Base-by-base conservation (phyloP, 352 stramenopile species). In the Aphanomyces cochlioides region DNA sequence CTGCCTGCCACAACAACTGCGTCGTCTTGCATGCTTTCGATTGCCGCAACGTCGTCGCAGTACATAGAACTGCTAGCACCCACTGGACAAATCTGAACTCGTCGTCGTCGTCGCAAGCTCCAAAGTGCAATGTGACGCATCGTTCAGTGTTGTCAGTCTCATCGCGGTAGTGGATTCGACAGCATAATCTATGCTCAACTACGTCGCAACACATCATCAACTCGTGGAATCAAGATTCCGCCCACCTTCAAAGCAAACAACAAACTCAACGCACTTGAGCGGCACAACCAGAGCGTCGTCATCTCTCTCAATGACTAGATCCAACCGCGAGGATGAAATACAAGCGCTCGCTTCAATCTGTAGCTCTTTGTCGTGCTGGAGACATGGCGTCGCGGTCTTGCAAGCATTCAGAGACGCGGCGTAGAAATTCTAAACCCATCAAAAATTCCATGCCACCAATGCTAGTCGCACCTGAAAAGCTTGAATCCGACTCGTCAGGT, bases 11-110 rank as follows among this genome's bases (percentile, higher is more conserved):
- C n/a, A 58, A 34, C 8, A 58, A 34, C 13, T 19, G 50, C 28
- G 50, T 58, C 8, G 50, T 38, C n/a, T 58, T 58, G 50, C 37
- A n/a, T 19, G 28, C n/a, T 10, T 21, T 34, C 2, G 8, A n/a
- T 58, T 58, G 50, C 28, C 50, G 50, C 50, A 58, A 19, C 13
- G 50, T 34, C 13, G 50, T 58, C n/a, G 50, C 50, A 12, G 50
- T 58, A 19, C 50, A 58, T 3, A 58, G 8, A 19, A 58, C 2
- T 2, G 37, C 50, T 12, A 58, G 50, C n/a, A 58, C 50, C 50
- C 50, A 58, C 50, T 58, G 50, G 50, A 34, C 50, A 58, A 58
- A 58, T 19, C 2, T 58, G 37, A 58, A 58, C 50, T 58, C 50
- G n/a, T 58, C n/a, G 50, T 58, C 50, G 50, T 58, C n/a, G 8